Evolutionary conservation across 768 basidiomycete species (phyloP), one percentile per base, ranked within the genome.

Genomic region (Lentinula sp.): DNA sequence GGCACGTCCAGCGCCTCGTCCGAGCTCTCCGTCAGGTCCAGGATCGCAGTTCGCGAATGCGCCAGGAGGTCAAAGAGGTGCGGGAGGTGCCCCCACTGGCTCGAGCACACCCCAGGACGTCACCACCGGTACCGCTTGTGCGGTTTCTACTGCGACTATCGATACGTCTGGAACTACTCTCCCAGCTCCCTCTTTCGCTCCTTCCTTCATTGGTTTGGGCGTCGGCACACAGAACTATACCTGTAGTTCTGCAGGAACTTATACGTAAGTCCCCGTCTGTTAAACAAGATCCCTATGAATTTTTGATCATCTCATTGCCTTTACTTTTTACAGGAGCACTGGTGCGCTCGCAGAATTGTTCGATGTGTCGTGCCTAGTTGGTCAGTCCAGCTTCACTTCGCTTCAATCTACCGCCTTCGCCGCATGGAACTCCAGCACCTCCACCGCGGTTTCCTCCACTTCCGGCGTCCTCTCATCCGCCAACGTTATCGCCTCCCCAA

Each of bases 141-240:
- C 68, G 52, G 63, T 73, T 28, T 70, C 68, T 33, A 62, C 61
- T 7, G 67, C 66, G 6, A 62, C 52, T 15, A 60, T 73, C 20
- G 50, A 63, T 10, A 70, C 70, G 13, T 35, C 64, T 6, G 66
- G 71, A 33, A 73, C 71, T 3, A 56, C 68, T 0, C 70, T 83
- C 51, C 66, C 73, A 2, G 67, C 68, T n/a, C 81, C 81, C 4
- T 68, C 70, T 4, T 62, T 64, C 16, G 60, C 70, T 0, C 71
- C 76, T 0, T 73, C 70, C 8, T 81, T 73, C 67, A 75, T 84
- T 56, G 76, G 73, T 12, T 67, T 83, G n/a, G 81, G 72, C 10
- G 68, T 82, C 55, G 80, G 82, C 23, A 76, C 75, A 15, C 83
- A 84, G 67, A 84, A 84, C 68, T 85, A 84, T 68, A 84, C 81